Evolutionary conservation across 306 rosid species (phyloP), one percentile per base, ranked within the genome.

Genomic region (Lagenaria siceraria): DNA sequence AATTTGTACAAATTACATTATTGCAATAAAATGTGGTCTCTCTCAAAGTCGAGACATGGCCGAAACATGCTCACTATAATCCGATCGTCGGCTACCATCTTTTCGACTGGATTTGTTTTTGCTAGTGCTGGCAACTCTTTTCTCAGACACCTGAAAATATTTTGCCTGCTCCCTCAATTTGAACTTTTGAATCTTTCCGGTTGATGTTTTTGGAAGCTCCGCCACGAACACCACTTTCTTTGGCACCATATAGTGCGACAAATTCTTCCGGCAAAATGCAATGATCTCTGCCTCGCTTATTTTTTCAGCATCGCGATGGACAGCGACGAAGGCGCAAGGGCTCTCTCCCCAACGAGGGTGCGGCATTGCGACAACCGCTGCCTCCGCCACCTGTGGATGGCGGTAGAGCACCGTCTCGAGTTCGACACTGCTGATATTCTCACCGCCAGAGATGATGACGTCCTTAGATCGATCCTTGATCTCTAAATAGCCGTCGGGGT

Each of bases 281-380:
- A 84, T 42, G 6, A 92, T 79, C 78, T 90, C 92, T 68, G 72
- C 69, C 86, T 88, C 96, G 6, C 75, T 73, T 5, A 38, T 58
- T 0, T 10, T 6, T 21, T 12, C 59, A 6, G 74, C 22, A 49
- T 66, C 53, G 6, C 68, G 81, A 27, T 52, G 88, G 5, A 88
- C 10, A 0, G 90, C 80, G 2, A 94, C 58, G 38, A 92, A 95
- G 27, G 96, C 98, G 59, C 98, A 95, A 4, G 98, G 98, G 38
- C 87, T 95, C 77, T 95, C 98, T 0, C 97, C 97, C 98, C 98
- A 95, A 18, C 81, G 87, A 0, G 87, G 86, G 24, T 95, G 96
- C 0, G 97, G 96, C 96, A 92, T 89, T 59, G 98, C 98, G 36
- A 95, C 98, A n/a, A 89, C 97, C 0, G 97, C 96, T 0, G 92